phyloP scores from a whole-genome alignment of 129 eudicot species.

The Calendula officinalis region DNA sequence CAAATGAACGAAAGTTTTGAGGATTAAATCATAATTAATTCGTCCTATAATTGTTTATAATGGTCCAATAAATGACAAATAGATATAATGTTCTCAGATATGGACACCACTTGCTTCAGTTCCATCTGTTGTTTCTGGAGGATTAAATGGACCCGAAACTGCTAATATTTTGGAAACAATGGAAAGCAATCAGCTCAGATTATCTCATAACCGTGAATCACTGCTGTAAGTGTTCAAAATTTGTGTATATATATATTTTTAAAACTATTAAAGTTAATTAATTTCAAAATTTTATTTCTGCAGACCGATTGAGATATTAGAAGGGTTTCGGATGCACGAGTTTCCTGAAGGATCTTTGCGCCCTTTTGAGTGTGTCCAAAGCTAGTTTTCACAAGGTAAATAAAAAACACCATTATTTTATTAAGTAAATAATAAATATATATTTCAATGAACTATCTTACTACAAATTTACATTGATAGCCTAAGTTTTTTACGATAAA shows the following conservation, averaged over 20 bases:
- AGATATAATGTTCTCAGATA: constrained; percentile 42
- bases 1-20: no score
- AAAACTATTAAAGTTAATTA: background rate
- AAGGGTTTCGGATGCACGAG: constrained; percentile 80
- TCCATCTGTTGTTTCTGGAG: constrained; percentile 73
- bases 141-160: constrained; percentile 61
- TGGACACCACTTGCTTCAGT: constrained; percentile 82
- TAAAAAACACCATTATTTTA: background rate
- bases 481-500: background rate
- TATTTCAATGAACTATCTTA: background rate
- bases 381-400: constrained; percentile 45
- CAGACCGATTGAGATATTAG: constrained; percentile 92
- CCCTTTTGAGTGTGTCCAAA: constrained; percentile 95
- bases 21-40: no score
- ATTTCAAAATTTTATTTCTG: constrained; percentile 20
- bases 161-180: constrained; percentile 61
- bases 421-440: background rate
- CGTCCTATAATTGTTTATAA: background rate
- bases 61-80: constrained; percentile 13
- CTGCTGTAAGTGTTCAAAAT: constrained; percentile 49
- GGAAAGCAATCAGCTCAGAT: constrained; percentile 80
- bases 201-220: constrained; percentile 68
- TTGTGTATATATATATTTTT: background rate
- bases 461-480: background rate
- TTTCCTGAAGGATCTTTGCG: constrained; percentile 82